These are phyloP conservation scores for Chytriomyces sp. DNA, from an alignment of 192 early-diverging fungal genomes.

Conservation along the genomic window DNA sequence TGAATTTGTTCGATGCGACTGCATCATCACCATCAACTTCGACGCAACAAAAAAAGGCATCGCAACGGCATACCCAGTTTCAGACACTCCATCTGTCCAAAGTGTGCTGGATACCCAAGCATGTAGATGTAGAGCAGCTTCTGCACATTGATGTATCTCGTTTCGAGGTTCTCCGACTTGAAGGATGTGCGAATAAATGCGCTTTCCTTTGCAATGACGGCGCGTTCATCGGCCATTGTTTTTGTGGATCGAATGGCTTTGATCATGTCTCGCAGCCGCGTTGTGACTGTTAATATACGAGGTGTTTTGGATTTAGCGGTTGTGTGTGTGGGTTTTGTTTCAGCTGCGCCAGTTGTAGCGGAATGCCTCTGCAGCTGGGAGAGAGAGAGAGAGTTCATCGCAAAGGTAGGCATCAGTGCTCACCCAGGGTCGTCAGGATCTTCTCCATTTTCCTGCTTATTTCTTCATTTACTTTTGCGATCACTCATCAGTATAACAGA, in stretches of 20 bases:
- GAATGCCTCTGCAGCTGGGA: not conserved
- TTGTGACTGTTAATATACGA: constrained; percentile 15
- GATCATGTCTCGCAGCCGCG: constrained; percentile 86
- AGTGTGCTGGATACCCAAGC: constrained; percentile 99
- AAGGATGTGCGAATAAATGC: constrained; percentile 95
- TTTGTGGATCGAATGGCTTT: constrained; percentile 96
- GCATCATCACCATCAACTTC: not conserved
- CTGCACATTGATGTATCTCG: constrained; percentile 90
- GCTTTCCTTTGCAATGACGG: constrained; percentile 96
- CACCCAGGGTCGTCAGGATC: constrained; percentile 18
- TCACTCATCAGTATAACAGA: not conserved
- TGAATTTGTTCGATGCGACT: constrained; percentile 91
- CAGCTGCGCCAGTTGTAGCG: not conserved
- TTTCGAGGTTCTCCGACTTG: constrained; percentile 92
- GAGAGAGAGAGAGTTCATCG: not conserved
- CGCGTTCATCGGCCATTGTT: constrained; percentile 97
- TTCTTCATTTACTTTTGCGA: too few species aligned
- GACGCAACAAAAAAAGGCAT: not conserved
- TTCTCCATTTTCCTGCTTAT: constrained; percentile 3
- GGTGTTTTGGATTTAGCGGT: not conserved
- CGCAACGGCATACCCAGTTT: constrained; percentile 69
- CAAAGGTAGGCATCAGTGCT: not conserved
- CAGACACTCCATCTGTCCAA: constrained; percentile 98
- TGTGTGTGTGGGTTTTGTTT: not conserved
- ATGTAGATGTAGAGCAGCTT: constrained; percentile 98